Evolutionary conservation across 2,329 filamentous ascomycete genomes (phyloP).

Genomic region (Nemania sp.): DNA sequence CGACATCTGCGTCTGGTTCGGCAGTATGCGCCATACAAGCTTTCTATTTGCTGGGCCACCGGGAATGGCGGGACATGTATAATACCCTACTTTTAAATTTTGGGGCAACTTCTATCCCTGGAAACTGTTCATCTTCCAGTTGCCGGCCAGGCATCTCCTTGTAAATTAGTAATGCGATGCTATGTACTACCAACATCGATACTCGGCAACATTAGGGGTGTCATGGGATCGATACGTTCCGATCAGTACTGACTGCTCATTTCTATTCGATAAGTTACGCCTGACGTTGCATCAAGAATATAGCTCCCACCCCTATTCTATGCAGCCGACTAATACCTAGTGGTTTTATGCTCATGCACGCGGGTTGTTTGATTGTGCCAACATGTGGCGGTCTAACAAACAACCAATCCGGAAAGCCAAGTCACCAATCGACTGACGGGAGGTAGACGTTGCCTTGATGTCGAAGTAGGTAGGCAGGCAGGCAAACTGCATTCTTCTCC

Average conservation of each 20-base stretch:
- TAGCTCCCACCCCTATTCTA: slow-evolving; percentile 22
- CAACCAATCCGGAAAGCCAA: slow-evolving; percentile 4
- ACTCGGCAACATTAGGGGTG: neutral
- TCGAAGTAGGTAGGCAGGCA: slow-evolving; percentile 19
- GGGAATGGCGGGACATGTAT: slow-evolving; percentile 9
- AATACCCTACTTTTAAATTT: neutral
- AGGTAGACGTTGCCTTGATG: slow-evolving; percentile 8
- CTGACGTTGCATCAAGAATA: slow-evolving; percentile 5
- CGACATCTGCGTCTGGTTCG: slow-evolving; percentile 27
- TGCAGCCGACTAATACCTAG: slow-evolving; percentile 7
- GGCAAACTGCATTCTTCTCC: slow-evolving; percentile 20
- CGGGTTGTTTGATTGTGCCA: slow-evolving; percentile 28
- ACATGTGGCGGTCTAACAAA: slow-evolving; percentile 19
- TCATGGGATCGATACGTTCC: neutral
- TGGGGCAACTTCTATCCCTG: too few species aligned
- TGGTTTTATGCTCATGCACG: slow-evolving; percentile 23
- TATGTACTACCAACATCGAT: neutral
- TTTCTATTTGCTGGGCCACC: neutral
- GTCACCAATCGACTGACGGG: slow-evolving; percentile 6
- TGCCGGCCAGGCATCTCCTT: too few species aligned
- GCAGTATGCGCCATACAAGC: slow-evolving; percentile 17
- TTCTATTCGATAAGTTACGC: neutral
- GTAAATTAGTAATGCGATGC: neutral
- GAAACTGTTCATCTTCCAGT: too few species aligned
- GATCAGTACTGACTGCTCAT: neutral